These are phyloP conservation scores for Aureobasidium sp. DNA, from an alignment of 2,329 filamentous ascomycete genomes.

Conservation along the genomic window DNA sequence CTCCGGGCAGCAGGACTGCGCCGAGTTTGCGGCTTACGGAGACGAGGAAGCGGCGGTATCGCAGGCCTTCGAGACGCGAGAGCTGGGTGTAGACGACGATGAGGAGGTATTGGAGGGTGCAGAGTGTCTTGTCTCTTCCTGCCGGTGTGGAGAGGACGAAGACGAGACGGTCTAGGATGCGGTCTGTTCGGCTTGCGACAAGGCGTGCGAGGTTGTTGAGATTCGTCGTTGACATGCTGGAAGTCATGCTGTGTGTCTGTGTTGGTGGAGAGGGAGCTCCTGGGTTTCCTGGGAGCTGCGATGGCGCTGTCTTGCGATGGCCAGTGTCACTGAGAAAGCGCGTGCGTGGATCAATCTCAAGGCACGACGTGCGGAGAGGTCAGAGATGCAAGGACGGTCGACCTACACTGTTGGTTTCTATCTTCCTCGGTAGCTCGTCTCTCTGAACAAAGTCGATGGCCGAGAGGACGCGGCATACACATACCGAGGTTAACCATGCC, in stretches of 20 bases:
- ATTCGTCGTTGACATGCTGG: neutral
- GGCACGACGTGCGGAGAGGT: neutral
- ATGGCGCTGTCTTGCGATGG: neutral
- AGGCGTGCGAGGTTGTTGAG: neutral
- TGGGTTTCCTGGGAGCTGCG: neutral
- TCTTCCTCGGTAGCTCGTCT: neutral
- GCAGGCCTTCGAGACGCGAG: constrained; percentile 27
- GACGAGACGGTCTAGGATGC: constrained; percentile 26
- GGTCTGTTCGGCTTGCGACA: constrained; percentile 24
- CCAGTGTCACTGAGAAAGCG: neutral
- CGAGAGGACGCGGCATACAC: constrained; percentile 1
- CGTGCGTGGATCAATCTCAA: neutral
- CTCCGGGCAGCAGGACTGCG: constrained; percentile 32
- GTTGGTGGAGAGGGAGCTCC: neutral
- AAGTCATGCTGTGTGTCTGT: neutral
- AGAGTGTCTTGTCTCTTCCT: constrained; percentile 33
- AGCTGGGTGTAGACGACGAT: constrained; percentile 33
- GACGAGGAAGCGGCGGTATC: constrained; percentile 29
- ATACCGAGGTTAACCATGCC: neutral
- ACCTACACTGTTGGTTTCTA: neutral
- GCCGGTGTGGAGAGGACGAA: constrained; percentile 31
- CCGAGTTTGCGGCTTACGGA: constrained; percentile 30
- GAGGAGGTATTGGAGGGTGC: constrained; percentile 37
- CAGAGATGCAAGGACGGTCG: neutral
- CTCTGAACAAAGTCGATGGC: neutral